A percentile compares a stretch with the other conserved stretches of the same genome.
phyloP scores from a whole-genome alignment of 2,329 filamentous ascomycete genomes.

The Claviceps sp. region DNA sequence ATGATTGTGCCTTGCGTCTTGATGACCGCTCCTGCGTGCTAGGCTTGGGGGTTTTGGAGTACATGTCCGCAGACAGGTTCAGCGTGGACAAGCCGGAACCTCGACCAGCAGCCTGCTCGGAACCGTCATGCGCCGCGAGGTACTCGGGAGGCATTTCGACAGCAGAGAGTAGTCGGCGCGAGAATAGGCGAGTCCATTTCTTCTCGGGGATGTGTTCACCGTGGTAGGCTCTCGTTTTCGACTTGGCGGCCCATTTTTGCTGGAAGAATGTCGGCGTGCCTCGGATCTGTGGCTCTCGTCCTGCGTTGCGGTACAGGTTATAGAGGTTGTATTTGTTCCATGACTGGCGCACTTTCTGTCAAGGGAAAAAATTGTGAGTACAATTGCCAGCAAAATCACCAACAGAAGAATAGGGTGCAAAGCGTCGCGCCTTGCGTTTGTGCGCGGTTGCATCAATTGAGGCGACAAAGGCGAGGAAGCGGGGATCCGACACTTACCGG shows the following conservation, averaged over 20 bases:
- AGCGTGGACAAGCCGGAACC: conserved; percentile 51
- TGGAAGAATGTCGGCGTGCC: conserved; percentile 69
- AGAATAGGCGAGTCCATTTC: conserved; percentile 91
- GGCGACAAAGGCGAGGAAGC: not conserved
- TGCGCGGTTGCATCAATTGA: not conserved
- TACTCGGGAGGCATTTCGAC: conserved; percentile 73
- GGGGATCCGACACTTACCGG: conserved; percentile 35
- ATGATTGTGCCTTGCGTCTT: conserved; percentile 9
- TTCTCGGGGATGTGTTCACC: conserved; percentile 88
- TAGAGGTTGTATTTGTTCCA: conserved; percentile 98
- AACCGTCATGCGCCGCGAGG: conserved; percentile 70
- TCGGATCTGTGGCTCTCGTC: conserved; percentile 17
- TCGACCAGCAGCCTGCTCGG: conserved; percentile 68
- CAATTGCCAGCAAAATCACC: not conserved
- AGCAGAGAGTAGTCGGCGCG: conserved; percentile 64
- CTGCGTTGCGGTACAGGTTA: conserved; percentile 48
- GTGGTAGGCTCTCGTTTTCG: conserved; percentile 73
- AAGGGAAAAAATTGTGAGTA: not conserved
- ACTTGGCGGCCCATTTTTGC: conserved; percentile 94
- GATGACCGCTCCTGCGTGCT: conserved; percentile 8
- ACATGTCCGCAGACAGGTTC: conserved; percentile 20
- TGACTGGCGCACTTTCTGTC: conserved; percentile 81
- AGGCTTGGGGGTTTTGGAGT: conserved; percentile 17
- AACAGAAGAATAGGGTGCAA: not conserved
- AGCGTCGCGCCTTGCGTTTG: not conserved